Evolutionary conservation across 306 rosid species (phyloP).

Genomic region (Senna tora): DNA sequence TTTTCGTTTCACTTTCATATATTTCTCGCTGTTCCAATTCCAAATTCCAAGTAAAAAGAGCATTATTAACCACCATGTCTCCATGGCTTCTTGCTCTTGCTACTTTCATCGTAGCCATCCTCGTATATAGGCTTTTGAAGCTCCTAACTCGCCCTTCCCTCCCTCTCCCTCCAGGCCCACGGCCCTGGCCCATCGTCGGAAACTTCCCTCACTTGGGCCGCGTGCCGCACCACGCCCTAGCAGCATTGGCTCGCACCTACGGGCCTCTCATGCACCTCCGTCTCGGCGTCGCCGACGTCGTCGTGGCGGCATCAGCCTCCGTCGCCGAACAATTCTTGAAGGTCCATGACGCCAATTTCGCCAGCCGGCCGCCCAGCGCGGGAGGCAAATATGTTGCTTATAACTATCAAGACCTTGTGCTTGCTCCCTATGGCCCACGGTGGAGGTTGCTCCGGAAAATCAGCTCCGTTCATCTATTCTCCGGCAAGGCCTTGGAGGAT

Average conservation of each 20-base stretch:
- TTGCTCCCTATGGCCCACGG: slow-evolving; percentile 75
- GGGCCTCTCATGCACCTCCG: slow-evolving; percentile 86
- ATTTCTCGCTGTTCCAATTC: too few species aligned
- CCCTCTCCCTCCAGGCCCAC: slow-evolving; percentile 78
- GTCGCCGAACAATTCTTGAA: slow-evolving; percentile 78
- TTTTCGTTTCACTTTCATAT: too few species aligned
- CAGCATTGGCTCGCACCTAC: slow-evolving; percentile 52
- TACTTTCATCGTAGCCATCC: slow-evolving; percentile 27
- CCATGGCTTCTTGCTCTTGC: slow-evolving; percentile 13
- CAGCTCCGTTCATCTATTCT: slow-evolving; percentile 77
- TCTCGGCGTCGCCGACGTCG: slow-evolving; percentile 61
- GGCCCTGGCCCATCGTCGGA: slow-evolving; percentile 84
- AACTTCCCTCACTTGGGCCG: slow-evolving; percentile 78
- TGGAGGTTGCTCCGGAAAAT: slow-evolving; percentile 86
- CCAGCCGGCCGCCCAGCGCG: slow-evolving; percentile 79
- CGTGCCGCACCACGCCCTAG: slow-evolving; percentile 71
- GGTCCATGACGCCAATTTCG: slow-evolving; percentile 68
- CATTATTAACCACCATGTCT: slow-evolving; percentile 47
- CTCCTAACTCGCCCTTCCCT: neutral
- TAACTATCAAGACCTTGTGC: slow-evolving; percentile 80
- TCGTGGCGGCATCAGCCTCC: slow-evolving; percentile 75
- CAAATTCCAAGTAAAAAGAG: too few species aligned
- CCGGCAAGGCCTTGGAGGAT: slow-evolving; percentile 77
- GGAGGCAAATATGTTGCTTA: slow-evolving; percentile 74
- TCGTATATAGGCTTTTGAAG: slow-evolving; percentile 37